Conservation (phyloP, 768 basidiomycete genomes). For the Termitomyces sp. region DNA sequence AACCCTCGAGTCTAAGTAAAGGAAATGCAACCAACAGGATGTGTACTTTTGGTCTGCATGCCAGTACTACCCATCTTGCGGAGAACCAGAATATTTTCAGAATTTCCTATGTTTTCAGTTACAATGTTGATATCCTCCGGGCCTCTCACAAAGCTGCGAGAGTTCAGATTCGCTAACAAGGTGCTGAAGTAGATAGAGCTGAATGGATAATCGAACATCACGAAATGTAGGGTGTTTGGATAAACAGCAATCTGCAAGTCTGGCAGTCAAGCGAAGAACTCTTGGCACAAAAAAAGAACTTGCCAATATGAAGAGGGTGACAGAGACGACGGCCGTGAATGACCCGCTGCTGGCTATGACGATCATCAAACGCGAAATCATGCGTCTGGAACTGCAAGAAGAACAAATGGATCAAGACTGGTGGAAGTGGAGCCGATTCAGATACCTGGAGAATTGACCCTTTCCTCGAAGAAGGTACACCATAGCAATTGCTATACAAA, state of each 20-base stretch:
- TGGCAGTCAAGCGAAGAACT: background rate
- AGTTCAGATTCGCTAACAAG: constrained; percentile 1
- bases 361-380: background rate
- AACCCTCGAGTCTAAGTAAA: background rate
- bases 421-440: too few relatives aligned
- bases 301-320: background rate
- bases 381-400: background rate
- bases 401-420: background rate
- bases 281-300: background rate
- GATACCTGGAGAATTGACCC: background rate
- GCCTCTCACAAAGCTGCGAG: background rate
- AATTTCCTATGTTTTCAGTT: background rate
- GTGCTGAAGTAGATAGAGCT: constrained; percentile 2
- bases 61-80: background rate
- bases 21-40: background rate
- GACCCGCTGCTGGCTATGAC: background rate
- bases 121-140: background rate
- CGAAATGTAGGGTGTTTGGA: background rate
- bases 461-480: background rate
- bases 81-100: background rate
- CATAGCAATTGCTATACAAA: background rate
- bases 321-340: background rate
- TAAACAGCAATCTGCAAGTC: background rate
- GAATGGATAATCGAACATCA: background rate
- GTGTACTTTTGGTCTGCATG: background rate